Evolutionary conservation across 306 rosid species (phyloP).

Genomic region (Medicago arabica): DNA sequence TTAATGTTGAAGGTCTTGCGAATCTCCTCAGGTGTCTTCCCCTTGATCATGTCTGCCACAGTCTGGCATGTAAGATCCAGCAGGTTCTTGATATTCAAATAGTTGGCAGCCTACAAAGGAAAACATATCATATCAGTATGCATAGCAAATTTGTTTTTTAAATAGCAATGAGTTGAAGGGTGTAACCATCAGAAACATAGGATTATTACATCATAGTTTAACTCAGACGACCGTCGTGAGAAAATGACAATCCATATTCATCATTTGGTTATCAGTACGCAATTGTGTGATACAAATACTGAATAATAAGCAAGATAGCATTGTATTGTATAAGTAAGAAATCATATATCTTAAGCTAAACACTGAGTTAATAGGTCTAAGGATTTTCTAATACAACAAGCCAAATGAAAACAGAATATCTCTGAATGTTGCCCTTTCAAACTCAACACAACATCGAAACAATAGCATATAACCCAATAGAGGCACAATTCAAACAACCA

Average conservation of each 20-base stretch:
- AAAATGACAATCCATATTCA: conserved; percentile 30
- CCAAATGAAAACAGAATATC: neutral
- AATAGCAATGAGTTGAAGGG: too few relatives aligned
- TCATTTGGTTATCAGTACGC: neutral
- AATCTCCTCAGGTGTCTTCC: conserved; percentile 82
- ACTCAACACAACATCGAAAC: too few relatives aligned
- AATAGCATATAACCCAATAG: too few relatives aligned
- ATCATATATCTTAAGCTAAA: neutral
- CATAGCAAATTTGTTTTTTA: neutral
- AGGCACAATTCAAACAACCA: too few relatives aligned
- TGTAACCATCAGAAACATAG: conserved; percentile 39
- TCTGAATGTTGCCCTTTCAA: neutral
- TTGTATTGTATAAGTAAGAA: neutral
- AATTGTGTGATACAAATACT: too few relatives aligned
- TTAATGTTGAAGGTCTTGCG: conserved; percentile 76
- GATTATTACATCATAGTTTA: conserved; percentile 21
- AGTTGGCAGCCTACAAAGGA: conserved; percentile 76
- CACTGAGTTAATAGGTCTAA: neutral
- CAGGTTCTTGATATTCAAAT: conserved; percentile 76
- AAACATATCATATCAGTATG: conserved; percentile 3
- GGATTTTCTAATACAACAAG: too few relatives aligned
- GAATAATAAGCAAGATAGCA: too few relatives aligned
- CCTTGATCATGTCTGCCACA: conserved; percentile 87
- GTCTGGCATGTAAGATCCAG: conserved; percentile 80
- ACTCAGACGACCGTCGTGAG: conserved; percentile 47